Evolutionary conservation across 352 stramenopile species (phyloP), one percentile per base, ranked within the genome.

Genomic region (Phytophthora crassamura): DNA sequence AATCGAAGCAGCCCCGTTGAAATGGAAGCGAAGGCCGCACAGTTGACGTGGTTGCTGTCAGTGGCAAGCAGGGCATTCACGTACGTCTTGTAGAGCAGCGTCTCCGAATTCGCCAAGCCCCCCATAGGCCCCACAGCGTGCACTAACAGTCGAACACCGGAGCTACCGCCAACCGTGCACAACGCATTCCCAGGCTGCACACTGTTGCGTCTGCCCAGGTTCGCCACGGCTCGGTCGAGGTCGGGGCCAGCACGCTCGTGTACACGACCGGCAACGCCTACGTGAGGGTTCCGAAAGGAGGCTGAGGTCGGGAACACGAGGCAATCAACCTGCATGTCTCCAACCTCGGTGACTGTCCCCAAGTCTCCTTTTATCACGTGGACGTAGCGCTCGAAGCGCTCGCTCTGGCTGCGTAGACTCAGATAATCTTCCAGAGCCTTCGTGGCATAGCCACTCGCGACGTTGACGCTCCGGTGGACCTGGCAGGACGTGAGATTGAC

Each of bases 271-370:
- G 83, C 72, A 30, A 84, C 83, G 2, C 85, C 81, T 16, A 70
- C 61, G 10, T 36, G 8, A 22, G 82, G 76, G 45, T 91, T 83
- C 15, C 33, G 47, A 16, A 77, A 85, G 9, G 40, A 59, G 8
- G 2, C 9, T 5, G 80, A 82, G 42, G 83, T 89, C 11, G 82
- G 81, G 39, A 92, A 91, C 34, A 75, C 72, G 7, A 94, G 59
- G 48, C 83, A 91, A 32, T 94, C 83, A 11, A 94, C 55, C 5
- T 41, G 32, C 6, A 62, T 14, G 2, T 45, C 64, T 16, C 68
- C 66, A 8, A 82, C 59, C 7, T 50, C 38, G 0, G 45, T 64
- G 45, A 90, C 80, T 12, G 33, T 56, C 15, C 72, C 69, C 46
- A 94, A 45, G 42, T 92, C 75, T 1, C 72, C 82, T 18, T 74